Evolutionary conservation across 441 rosid species (phyloP).

Genomic region (Aquilaria agallochum): DNA sequence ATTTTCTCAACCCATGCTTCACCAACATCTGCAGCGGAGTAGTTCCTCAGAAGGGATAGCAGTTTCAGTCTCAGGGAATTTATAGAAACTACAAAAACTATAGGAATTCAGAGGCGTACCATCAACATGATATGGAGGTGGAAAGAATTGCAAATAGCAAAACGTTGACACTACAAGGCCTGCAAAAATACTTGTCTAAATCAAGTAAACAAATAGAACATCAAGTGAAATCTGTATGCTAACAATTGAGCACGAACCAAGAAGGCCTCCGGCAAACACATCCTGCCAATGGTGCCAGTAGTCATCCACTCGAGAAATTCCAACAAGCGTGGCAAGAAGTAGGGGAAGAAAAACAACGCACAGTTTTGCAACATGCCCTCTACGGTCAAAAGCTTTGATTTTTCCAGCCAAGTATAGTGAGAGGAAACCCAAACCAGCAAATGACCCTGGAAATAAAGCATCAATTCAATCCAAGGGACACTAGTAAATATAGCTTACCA

Average conservation of each 20-base stretch:
- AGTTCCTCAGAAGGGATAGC: too few species aligned
- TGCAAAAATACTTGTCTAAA: conserved; percentile 21
- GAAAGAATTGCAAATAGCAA: conserved; percentile 84
- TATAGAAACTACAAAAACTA: not conserved
- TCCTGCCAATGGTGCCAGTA: conserved; percentile 99
- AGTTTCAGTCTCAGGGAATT: not conserved
- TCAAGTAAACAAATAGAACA: conserved; percentile 1
- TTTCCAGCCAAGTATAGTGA: conserved; percentile 86
- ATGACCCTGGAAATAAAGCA: conserved; percentile 52
- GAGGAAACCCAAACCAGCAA: conserved; percentile 73
- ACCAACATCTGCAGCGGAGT: too few species aligned
- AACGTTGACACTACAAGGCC: conserved; percentile 55
- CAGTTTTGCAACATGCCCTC: conserved; percentile 86
- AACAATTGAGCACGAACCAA: conserved; percentile 41
- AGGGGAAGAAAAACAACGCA: conserved; percentile 68
- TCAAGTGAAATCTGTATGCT: conserved; percentile 10
- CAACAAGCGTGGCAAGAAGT: conserved; percentile 71
- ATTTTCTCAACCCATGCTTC: not conserved
- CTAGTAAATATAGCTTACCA: not conserved
- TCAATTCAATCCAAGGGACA: conserved; percentile 2
- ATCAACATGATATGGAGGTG: conserved; percentile 64
- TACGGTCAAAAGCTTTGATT: conserved; percentile 62
- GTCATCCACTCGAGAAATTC: conserved; percentile 88
- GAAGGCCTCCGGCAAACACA: conserved; percentile 80
- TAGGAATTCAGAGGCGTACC: conserved; percentile 29